Evolutionary conservation across 73 alveolate species (phyloP).

Genomic region (Paramecium caudatum): DNA sequence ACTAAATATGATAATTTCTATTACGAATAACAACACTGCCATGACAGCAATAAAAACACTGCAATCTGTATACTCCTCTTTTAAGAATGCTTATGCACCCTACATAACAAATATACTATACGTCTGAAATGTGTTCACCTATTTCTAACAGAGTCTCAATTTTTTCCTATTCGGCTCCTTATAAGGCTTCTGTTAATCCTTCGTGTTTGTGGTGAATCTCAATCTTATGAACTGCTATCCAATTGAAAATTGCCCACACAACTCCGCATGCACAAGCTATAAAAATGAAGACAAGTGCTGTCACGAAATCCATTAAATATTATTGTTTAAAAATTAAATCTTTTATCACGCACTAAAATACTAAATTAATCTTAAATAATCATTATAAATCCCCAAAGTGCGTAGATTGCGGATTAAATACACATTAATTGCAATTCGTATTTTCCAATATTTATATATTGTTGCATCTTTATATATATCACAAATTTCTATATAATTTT

Average conservation of each 20-base stretch:
- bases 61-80: conserved; percentile 83
- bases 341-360: background rate
- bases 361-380: background rate
- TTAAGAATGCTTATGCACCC: conserved; percentile 91
- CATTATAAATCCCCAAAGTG: conserved; percentile 32
- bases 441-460: no score
- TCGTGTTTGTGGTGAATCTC: conserved; percentile 27
- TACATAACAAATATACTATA: background rate
- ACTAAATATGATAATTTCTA: background rate
- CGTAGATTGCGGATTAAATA: no score
- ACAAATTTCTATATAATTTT: no score
- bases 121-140: conserved; percentile 71
- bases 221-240: conserved; percentile 69
- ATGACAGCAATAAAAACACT: conserved; percentile 76
- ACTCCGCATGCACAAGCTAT: conserved; percentile 59
- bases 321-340: conserved; percentile 45
- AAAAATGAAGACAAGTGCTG: conserved; percentile 69
- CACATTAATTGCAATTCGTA: no score
- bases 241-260: conserved; percentile 65
- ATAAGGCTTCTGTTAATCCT: conserved; percentile 44
- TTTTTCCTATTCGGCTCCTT: conserved; percentile 70
- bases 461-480: no score
- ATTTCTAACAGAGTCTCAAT: conserved; percentile 57
- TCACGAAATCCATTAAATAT: conserved; percentile 67
- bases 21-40: conserved; percentile 78